These are phyloP conservation scores for Sugiyamaella neomexicana DNA, from an alignment of 1,139 yeast genomes.

Conservation along the genomic window DNA sequence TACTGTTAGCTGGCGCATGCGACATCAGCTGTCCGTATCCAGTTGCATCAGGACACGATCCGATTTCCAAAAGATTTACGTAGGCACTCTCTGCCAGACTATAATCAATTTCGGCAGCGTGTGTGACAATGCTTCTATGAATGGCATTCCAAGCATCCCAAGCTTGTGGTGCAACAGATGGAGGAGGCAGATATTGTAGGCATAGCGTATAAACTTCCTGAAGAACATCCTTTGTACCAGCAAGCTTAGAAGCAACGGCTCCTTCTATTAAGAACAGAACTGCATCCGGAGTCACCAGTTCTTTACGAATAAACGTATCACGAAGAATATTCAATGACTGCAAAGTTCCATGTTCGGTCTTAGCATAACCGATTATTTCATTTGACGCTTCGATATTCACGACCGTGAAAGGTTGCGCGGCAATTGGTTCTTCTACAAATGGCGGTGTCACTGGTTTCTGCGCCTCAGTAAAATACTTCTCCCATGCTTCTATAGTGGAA, in stretches of 20 bases:
- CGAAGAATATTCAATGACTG: conserved; percentile 29
- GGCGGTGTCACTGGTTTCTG: not conserved
- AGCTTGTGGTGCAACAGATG: conserved; percentile 30
- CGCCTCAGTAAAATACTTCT: conserved; percentile 11
- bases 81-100: conserved; percentile 35
- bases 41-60: conserved; percentile 41
- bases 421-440: conserved; percentile 4
- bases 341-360: conserved; percentile 23
- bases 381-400: conserved; percentile 19
- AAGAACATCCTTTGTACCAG: conserved; percentile 17
- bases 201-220: conserved; percentile 26
- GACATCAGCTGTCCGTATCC: conserved; percentile 42
- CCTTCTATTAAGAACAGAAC: conserved; percentile 27
- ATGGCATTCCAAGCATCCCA: conserved; percentile 36
- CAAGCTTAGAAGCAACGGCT: conserved; percentile 20
- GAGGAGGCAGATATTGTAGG: conserved; percentile 32
- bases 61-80: conserved; percentile 36
- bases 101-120: conserved; percentile 32
- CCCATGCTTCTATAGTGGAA: conserved; percentile 18
- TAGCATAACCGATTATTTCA: conserved; percentile 31
- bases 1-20: conserved; percentile 28
- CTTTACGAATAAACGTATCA: conserved; percentile 25
- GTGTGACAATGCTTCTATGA: conserved; percentile 32
- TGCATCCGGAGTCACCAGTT: conserved; percentile 32
- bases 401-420: not conserved